Conservation (phyloP, 2,329 filamentous ascomycete genomes). For the Purpureocillium takamizusanense region DNA sequence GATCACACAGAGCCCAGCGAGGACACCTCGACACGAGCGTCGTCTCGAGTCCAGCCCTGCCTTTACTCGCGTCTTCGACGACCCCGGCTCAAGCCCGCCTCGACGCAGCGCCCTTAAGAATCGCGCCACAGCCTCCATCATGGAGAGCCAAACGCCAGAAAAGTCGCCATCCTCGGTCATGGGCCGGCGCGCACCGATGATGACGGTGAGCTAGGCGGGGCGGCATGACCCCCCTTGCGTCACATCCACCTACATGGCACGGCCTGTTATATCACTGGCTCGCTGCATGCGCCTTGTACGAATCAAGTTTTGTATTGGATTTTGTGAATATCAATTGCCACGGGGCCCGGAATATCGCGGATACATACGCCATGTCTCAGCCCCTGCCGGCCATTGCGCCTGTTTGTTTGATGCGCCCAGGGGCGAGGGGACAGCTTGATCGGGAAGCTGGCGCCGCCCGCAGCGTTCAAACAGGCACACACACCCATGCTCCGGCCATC, state of each 20-base stretch:
- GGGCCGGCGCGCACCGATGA: slow-evolving; percentile 50
- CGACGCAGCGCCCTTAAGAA: slow-evolving; percentile 37
- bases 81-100: slow-evolving; percentile 47
- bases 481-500: too few species aligned
- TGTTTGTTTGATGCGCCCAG: too few species aligned
- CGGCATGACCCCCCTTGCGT: not conserved
- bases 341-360: slow-evolving; percentile 12
- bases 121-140: slow-evolving; percentile 43
- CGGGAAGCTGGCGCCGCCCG: too few species aligned
- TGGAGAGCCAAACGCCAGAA: slow-evolving; percentile 40
- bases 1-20: slow-evolving; percentile 44
- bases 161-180: slow-evolving; percentile 42
- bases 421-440: too few species aligned
- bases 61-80: slow-evolving; percentile 57
- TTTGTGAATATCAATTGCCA: slow-evolving; percentile 28
- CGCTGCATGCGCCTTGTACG: slow-evolving; percentile 15
- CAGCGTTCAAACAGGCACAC: too few species aligned
- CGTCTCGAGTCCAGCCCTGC: slow-evolving; percentile 52
- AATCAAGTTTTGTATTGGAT: slow-evolving; percentile 15
- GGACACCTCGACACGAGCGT: slow-evolving; percentile 36
- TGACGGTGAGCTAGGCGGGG: slow-evolving; percentile 45
- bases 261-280: not conserved
- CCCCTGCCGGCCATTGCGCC: not conserved
- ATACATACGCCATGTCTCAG: slow-evolving; percentile 5
- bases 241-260: not conserved